A percentile compares a stretch with the other conserved stretches of the same genome.
Evolutionary conservation across 2,329 filamentous ascomycete genomes (phyloP).

Genomic region (Thermothelomyces thermophilus): DNA sequence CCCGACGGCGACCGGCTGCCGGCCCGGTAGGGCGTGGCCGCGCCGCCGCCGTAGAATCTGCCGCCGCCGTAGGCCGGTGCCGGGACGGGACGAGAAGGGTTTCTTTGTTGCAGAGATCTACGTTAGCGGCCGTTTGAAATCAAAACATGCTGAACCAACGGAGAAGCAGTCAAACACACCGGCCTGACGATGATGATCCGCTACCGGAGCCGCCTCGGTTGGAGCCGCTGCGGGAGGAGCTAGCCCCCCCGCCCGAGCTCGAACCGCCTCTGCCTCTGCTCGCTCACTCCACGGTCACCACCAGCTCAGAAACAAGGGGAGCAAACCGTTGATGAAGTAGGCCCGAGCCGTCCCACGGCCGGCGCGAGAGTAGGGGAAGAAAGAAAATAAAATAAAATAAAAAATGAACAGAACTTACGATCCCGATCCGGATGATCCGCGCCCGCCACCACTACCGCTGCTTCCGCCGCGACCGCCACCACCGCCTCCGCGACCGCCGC

Average conservation of each 20-base stretch:
- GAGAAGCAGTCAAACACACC: constrained; percentile 5
- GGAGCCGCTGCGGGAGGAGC: background rate
- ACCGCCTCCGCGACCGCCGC: constrained; percentile 39
- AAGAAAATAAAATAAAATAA: background rate
- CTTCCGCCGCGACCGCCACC: constrained; percentile 33
- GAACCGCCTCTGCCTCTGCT: constrained; percentile 1
- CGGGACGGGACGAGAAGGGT: constrained; percentile 51
- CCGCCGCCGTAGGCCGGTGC: constrained; percentile 55
- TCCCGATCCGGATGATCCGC: constrained; percentile 21
- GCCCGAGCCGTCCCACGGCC: background rate
- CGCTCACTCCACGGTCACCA: background rate
- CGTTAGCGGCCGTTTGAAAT: constrained; percentile 11
- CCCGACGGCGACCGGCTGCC: constrained; percentile 46
- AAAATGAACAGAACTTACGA: constrained; percentile 16
- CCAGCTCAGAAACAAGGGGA: no score
- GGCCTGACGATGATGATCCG: constrained; percentile 1
- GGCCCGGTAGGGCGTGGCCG: constrained; percentile 51
- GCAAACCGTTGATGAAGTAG: no score
- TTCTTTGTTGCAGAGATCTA: constrained; percentile 2
- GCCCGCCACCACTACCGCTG: constrained; percentile 33
- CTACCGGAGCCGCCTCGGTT: background rate
- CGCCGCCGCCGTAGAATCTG: constrained; percentile 61
- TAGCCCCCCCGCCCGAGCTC: background rate
- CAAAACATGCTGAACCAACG: background rate
- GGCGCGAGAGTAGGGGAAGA: background rate